A percentile compares a stretch with the other conserved stretches of the same genome.
Evolutionary conservation across 2,329 filamentous ascomycete species (phyloP).

Genomic region (Ophiocordyceps australis): DNA sequence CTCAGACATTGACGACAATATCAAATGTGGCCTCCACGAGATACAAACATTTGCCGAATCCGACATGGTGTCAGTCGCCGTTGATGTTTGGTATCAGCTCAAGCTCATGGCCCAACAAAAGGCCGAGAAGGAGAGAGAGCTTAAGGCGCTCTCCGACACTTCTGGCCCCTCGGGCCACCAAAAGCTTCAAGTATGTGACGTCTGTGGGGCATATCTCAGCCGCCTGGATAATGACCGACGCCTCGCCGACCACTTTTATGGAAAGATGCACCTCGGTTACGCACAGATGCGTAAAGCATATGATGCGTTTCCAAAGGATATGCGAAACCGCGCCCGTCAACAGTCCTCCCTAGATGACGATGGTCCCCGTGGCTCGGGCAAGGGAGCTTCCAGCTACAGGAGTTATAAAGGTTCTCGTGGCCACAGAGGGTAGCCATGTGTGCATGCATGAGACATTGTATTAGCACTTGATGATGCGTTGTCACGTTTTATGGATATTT

Average conservation of each 20-base stretch:
- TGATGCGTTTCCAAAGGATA: slow-evolving; percentile 71
- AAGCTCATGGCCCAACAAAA: slow-evolving; percentile 66
- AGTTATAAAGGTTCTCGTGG: slow-evolving; percentile 27
- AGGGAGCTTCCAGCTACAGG: slow-evolving; percentile 35
- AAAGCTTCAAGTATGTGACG: slow-evolving; percentile 96
- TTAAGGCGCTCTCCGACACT: slow-evolving; percentile 82
- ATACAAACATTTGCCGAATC: slow-evolving; percentile 20
- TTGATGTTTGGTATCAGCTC: slow-evolving; percentile 78
- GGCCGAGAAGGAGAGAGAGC: slow-evolving; percentile 66
- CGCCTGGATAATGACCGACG: slow-evolving; percentile 86
- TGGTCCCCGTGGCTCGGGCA: slow-evolving; percentile 20
- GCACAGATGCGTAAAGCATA: slow-evolving; percentile 94
- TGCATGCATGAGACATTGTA: too few relatives aligned
- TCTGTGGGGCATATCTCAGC: slow-evolving; percentile 87
- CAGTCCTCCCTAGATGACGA: slow-evolving; percentile 26
- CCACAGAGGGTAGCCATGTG: slow-evolving; percentile 29
- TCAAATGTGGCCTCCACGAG: slow-evolving; percentile 70
- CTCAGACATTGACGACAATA: slow-evolving; percentile 57
- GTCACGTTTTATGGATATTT: too few relatives aligned
- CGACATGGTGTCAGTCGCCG: slow-evolving; percentile 54
- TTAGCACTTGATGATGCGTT: too few relatives aligned
- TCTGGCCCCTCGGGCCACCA: slow-evolving; percentile 88
- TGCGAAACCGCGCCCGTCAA: slow-evolving; percentile 51
- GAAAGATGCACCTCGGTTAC: slow-evolving; percentile 98
- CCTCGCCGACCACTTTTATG: slow-evolving; percentile 93